Evolutionary conservation across 2,329 filamentous ascomycete genomes (phyloP).

Genomic region (Biscogniauxia sp.): DNA sequence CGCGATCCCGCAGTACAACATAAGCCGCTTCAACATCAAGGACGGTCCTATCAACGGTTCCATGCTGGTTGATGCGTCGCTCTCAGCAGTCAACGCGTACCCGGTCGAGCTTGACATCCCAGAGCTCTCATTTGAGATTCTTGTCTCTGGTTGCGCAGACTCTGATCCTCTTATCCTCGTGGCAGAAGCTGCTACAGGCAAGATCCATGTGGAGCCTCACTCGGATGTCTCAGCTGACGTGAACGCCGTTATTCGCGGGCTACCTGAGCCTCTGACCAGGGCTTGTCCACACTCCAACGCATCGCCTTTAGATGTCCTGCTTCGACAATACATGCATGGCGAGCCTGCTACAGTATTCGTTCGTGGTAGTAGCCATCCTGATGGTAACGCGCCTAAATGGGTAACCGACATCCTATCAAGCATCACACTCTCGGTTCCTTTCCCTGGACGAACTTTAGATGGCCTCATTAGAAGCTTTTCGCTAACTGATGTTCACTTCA

Average conservation of each 20-base stretch:
- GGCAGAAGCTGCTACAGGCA: slow-evolving; percentile 69
- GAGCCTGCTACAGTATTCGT: slow-evolving; percentile 78
- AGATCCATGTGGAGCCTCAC: slow-evolving; percentile 66
- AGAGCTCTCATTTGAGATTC: slow-evolving; percentile 76
- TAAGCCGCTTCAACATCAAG: slow-evolving; percentile 75
- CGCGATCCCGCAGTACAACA: slow-evolving; percentile 74
- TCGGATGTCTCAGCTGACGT: slow-evolving; percentile 67
- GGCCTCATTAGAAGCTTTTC: slow-evolving; percentile 86
- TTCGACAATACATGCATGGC: slow-evolving; percentile 80
- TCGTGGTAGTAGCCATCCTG: slow-evolving; percentile 69
- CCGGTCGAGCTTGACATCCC: slow-evolving; percentile 76
- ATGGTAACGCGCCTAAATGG: slow-evolving; percentile 74
- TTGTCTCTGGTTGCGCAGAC: slow-evolving; percentile 76
- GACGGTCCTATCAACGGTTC: slow-evolving; percentile 62
- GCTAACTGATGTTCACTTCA: slow-evolving; percentile 80
- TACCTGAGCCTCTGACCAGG: slow-evolving; percentile 71
- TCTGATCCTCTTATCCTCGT: slow-evolving; percentile 73
- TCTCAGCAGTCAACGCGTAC: slow-evolving; percentile 72
- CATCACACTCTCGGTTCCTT: slow-evolving; percentile 78
- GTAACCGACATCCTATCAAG: slow-evolving; percentile 75
- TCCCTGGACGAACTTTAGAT: slow-evolving; percentile 79
- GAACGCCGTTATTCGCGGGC: slow-evolving; percentile 66
- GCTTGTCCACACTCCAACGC: slow-evolving; percentile 73
- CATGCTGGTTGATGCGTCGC: slow-evolving; percentile 76
- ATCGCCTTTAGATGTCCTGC: slow-evolving; percentile 80